phyloP scores from a whole-genome alignment of 345 rosid genomes.

The Litchi chinensis region DNA sequence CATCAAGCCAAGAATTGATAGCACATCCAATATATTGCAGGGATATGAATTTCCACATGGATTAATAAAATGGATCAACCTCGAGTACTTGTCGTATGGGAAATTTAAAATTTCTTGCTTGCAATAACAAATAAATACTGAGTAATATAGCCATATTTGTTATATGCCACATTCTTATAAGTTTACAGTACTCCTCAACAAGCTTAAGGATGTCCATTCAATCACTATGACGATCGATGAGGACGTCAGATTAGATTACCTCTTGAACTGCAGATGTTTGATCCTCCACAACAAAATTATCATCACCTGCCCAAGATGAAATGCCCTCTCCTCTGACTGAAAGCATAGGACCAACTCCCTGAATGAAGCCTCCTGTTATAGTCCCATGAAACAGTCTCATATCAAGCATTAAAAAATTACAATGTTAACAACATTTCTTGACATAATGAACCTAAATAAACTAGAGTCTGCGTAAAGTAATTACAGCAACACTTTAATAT shows the following conservation, averaged over 20 bases:
- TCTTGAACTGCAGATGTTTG: slow-evolving; percentile 47
- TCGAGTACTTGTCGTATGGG: neutral
- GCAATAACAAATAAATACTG: neutral
- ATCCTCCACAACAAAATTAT: slow-evolving; percentile 68
- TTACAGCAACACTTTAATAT: neutral
- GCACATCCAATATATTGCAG: neutral
- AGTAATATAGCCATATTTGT: neutral
- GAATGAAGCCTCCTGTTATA: slow-evolving; percentile 55
- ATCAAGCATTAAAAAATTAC: slow-evolving; percentile 9
- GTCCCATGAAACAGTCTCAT: neutral
- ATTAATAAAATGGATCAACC: neutral
- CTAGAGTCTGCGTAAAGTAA: neutral
- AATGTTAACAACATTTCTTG: neutral
- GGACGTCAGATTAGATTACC: slow-evolving; percentile 39
- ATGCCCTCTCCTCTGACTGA: slow-evolving; percentile 70
- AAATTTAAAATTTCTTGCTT: neutral
- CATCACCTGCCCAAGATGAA: slow-evolving; percentile 71
- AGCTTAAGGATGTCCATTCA: neutral
- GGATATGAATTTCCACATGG: neutral
- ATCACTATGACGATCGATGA: neutral
- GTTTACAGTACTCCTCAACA: neutral
- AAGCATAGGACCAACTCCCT: slow-evolving; percentile 59
- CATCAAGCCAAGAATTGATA: neutral
- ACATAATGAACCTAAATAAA: neutral
- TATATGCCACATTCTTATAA: neutral